Base-by-base conservation (phyloP, 78 protist species). In the Cavenderia fasciculata region DNA sequence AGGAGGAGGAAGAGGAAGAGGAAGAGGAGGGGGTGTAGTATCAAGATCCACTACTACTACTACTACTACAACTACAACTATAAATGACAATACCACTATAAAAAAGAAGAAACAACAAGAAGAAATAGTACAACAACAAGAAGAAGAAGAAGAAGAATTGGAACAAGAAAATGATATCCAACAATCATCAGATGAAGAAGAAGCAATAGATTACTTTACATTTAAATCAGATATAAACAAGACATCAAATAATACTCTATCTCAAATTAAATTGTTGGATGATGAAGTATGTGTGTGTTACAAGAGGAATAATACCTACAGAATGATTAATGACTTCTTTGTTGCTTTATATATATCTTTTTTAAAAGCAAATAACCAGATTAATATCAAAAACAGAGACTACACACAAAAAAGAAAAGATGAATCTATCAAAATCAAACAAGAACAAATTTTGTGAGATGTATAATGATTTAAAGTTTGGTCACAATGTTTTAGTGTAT, bases 211-310 rank as follows among this genome's bases (percentile, higher is more conserved):
- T 34, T 61, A 61, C 16, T 61, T 61, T 18, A 31, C 69, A n/a
- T 61, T 61, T 40, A 61, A 61, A 12, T 27, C 69, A n/a, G 69
- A 61, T 34, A 18, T 34, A 34, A 49, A 49, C 31, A 69, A 69
- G 31, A 69, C 75, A 46, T 69, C 75, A 31, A 49, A 43, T 49
- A 12, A 49, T 4, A 69, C 2, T 25, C 25, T 69, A 14, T 43
- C 75, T 3, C 25, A 69, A 12, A 47, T 34, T 25, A 69, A 25
- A 2, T 4, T 69, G 19, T 2, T 69, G 31, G 75, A 69, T 2
- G 52, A 38, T 7, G 23, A 33, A 21, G 59, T 52, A 52, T 21
- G 59, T 52, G 21, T 52, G 10, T 21, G 4, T 21, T 52, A 52
- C 21, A 3, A 52, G 12, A 52, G 4, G 10, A 11, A 44, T 10